These are phyloP conservation scores for Atkinsonella texensis DNA, from an alignment of 2,329 filamentous ascomycete species.

Conservation along the genomic window DNA sequence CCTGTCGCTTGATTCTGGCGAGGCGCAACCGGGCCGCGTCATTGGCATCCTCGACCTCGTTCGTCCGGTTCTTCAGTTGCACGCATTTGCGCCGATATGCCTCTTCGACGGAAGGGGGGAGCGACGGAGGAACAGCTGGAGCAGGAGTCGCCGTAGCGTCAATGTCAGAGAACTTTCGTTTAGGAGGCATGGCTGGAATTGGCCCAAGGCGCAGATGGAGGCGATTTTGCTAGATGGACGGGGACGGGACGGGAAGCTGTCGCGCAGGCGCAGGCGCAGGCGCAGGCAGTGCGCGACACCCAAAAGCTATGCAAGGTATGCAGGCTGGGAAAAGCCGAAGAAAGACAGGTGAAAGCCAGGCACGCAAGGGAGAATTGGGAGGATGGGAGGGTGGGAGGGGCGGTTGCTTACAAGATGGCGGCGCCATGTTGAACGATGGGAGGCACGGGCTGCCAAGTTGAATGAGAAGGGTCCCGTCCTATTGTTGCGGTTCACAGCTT, in stretches of 20 bases:
- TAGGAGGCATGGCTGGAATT: constrained; percentile 19
- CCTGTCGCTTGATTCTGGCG: constrained; percentile 65
- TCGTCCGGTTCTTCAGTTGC: constrained; percentile 80
- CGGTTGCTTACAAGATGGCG: constrained; percentile 16
- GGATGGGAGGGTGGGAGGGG: not conserved
- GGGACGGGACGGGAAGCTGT: not conserved
- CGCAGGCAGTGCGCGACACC: too few relatives aligned
- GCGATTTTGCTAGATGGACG: too few relatives aligned
- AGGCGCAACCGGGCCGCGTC: constrained; percentile 72
- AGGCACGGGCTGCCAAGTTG: not conserved
- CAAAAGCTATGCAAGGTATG: not conserved
- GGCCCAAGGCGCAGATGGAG: too few relatives aligned
- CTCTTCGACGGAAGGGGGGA: constrained; percentile 85
- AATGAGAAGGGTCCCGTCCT: not conserved
- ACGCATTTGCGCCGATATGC: constrained; percentile 96
- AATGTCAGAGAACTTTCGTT: constrained; percentile 25
- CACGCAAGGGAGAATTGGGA: constrained; percentile 10
- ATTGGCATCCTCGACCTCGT: constrained; percentile 85
- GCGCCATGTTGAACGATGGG: constrained; percentile 12
- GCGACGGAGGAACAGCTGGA: constrained; percentile 41
- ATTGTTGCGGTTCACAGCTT: not conserved
- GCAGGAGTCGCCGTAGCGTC: constrained; percentile 15
- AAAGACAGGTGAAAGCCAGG: not conserved
- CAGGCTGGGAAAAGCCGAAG: not conserved
- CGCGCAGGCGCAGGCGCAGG: not conserved